Percentiles rank a stretch among this genome's conserved stretches.
These are phyloP conservation scores for Linnemannia hyalina DNA, from an alignment of 192 early-diverging fungal genomes.

Conservation along the genomic window DNA sequence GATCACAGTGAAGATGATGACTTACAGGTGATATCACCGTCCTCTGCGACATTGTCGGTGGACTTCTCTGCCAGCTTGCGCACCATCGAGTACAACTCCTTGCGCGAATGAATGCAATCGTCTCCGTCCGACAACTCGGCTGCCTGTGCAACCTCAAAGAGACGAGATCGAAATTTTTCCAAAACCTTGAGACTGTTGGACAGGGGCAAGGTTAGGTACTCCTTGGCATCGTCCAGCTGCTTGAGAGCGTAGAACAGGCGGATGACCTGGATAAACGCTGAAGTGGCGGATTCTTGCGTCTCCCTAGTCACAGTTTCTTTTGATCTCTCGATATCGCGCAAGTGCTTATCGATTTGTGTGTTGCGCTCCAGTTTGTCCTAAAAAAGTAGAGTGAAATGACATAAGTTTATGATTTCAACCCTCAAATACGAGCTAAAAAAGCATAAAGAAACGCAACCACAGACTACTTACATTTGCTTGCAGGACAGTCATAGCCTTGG, in stretches of 20 bases:
- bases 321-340: not conserved
- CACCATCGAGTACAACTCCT: not conserved
- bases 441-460: not conserved
- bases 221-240: not conserved
- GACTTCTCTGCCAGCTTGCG: not conserved
- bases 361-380: not conserved
- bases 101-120: not conserved
- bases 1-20: not conserved
- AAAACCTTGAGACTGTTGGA: not conserved
- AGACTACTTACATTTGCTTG: not conserved
- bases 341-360: not conserved
- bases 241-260: slow-evolving; percentile 17
- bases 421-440: not conserved
- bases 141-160: slow-evolving; percentile 1
- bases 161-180: not conserved
- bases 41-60: not conserved
- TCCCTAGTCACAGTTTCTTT: not conserved
- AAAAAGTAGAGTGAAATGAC: not conserved
- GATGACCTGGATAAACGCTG: not conserved
- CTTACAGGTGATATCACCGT: not conserved
- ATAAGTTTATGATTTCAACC: not conserved
- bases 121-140: not conserved
- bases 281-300: not conserved
- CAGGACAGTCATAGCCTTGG: slow-evolving; percentile 11
- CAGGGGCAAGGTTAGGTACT: not conserved